Conservation (phyloP, 371 early-diverging fungal species). For the Mucor indicus region DNA sequence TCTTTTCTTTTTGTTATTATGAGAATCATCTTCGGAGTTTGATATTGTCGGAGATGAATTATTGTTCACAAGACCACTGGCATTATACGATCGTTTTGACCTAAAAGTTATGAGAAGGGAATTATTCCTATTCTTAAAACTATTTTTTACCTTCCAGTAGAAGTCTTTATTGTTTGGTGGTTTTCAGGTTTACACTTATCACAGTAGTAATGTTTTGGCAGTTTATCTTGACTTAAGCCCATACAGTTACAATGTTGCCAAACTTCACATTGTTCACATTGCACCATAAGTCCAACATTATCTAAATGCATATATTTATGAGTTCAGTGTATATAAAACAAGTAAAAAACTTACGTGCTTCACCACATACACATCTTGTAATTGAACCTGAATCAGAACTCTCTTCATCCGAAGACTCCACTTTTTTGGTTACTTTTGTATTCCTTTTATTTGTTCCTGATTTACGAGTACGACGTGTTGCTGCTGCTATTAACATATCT, state of each 20-base stretch:
- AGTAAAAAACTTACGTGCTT: slow-evolving; percentile 55
- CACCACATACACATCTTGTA: slow-evolving; percentile 81
- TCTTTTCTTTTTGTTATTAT: no score
- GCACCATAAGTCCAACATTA: slow-evolving; percentile 81
- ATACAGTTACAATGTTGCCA: slow-evolving; percentile 93
- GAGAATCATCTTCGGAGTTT: no score
- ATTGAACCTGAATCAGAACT: slow-evolving; percentile 69
- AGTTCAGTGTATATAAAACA: not conserved
- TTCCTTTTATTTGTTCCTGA: slow-evolving; percentile 3
- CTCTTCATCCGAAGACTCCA: slow-evolving; percentile 26
- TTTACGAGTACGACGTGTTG: slow-evolving; percentile 14
- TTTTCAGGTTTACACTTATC: slow-evolving; percentile 80
- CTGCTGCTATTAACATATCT: no score
- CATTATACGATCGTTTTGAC: slow-evolving; percentile 14
- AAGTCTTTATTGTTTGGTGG: slow-evolving; percentile 49
- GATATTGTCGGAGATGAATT: slow-evolving; percentile 3
- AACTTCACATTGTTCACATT: slow-evolving; percentile 86
- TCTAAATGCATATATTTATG: slow-evolving; percentile 32
- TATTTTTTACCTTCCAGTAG: slow-evolving; percentile 24
- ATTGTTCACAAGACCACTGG: no score
- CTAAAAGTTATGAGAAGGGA: slow-evolving; percentile 5
- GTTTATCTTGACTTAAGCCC: slow-evolving; percentile 60
- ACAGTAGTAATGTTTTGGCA: slow-evolving; percentile 87
- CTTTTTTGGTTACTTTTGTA: not conserved
- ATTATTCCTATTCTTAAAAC: no score